Percentiles rank a stretch among this genome's conserved stretches.
phyloP scores from a whole-genome alignment of 441 rosid genomes.

The Aleurites moluccanus region DNA sequence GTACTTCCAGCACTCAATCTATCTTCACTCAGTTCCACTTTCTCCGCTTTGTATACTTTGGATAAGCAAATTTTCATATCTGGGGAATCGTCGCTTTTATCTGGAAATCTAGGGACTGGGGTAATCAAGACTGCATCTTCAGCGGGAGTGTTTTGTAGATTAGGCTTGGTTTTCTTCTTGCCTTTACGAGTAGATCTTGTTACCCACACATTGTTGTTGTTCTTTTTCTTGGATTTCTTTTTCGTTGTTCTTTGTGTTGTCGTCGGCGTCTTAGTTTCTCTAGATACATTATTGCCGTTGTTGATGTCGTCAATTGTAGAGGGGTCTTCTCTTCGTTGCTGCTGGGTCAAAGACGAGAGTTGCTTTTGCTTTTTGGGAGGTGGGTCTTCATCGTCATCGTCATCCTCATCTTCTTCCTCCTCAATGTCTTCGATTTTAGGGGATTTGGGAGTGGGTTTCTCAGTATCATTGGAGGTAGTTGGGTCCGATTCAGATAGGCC shows the following conservation, averaged over 20 bases:
- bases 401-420: constrained; percentile 32
- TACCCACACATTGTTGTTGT: constrained; percentile 74
- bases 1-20: constrained; percentile 81
- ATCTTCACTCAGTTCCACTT: constrained; percentile 85
- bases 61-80: constrained; percentile 75
- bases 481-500: constrained; percentile 60
- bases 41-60: constrained; percentile 92
- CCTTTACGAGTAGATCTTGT: constrained; percentile 85
- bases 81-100: constrained; percentile 71
- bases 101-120: constrained; percentile 76
- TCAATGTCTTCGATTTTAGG: constrained; percentile 49
- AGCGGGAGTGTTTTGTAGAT: constrained; percentile 48
- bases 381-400: constrained; percentile 57
- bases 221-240: constrained; percentile 92
- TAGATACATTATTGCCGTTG: constrained; percentile 8
- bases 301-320: constrained; percentile 15
- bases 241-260: constrained; percentile 9
- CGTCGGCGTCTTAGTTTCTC: constrained; percentile 17
- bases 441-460: constrained; percentile 45
- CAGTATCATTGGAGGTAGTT: constrained; percentile 66
- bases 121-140: constrained; percentile 74
- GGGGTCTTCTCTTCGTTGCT: constrained; percentile 24
- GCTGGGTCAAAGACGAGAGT: constrained; percentile 28
- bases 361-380: constrained; percentile 68
- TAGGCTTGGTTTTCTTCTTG: constrained; percentile 77